Evolutionary conservation across 345 rosid species (phyloP), one percentile per base, ranked within the genome.

Genomic region (Aquilaria yunnanensis): DNA sequence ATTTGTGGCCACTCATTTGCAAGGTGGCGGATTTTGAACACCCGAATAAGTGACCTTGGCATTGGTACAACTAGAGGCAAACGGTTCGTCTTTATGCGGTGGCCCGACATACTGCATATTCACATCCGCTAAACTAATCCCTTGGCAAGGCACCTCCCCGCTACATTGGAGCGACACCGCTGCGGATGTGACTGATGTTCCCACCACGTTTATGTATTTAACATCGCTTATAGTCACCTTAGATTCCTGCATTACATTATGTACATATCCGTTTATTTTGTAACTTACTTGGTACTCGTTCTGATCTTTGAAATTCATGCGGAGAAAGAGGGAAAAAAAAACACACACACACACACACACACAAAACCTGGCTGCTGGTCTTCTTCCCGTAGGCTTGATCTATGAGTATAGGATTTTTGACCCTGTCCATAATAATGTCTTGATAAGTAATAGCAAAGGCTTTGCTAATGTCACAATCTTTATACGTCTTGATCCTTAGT

Each of bases 141-240:
- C 63, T 57, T 67, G 61, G 63, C 93, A 87, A 6, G 89, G 89
- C 43, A 31, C n/a, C 3, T 47, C 29, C 45, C 67, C 32, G 76
- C 93, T 87, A 76, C 93, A 87, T 12, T 50, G 45, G 2, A 87
- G 48, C 34, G 67, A 60, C 1, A 87, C 82, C 0, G 77, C 87
- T 0, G 64, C 72, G 29, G 70, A 58, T 2, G 85, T 67, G 0
- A 46, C 5, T 31, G 93, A 47, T 0, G 87, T 83, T 41, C 93
- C 93, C 52, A 57, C 58, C 1, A 84, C 51, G 81, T 86, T 81
- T 32, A 49, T 61, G 73, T 60, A 81, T 9, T 34, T 68, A 48
- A 78, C 71, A 6, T 82, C 69, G 23, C 68, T 78, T 32, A 86
- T 73, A 69, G 72, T 67, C 32, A 86, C 84, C 8, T 45, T 49